A percentile compares a stretch with the other conserved stretches of the same genome.
Conservation (phyloP, 2,329 filamentous ascomycete genomes). For the Beauveria sp. region DNA sequence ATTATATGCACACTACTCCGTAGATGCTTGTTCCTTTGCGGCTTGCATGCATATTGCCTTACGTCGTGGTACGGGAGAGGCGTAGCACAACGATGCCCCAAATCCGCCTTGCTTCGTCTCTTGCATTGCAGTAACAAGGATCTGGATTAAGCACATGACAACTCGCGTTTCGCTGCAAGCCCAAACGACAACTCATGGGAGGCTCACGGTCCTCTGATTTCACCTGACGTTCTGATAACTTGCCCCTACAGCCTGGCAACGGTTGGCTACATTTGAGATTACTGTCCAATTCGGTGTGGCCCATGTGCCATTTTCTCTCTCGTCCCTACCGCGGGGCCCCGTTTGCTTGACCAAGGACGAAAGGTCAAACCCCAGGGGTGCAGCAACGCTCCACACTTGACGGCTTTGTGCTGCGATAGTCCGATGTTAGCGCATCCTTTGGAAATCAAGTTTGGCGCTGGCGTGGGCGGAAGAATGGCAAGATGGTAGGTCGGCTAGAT, state of each 20-base stretch:
- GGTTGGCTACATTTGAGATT: constrained; percentile 1
- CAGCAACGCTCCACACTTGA: not conserved
- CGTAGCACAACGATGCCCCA: not conserved
- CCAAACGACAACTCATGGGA: not conserved
- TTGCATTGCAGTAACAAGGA: not conserved
- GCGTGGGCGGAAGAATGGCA: not conserved
- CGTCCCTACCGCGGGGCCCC: too few relatives aligned
- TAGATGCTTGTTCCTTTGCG: not conserved
- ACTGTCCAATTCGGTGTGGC: not conserved
- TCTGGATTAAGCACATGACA: constrained; percentile 1
- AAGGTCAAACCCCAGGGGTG: constrained; percentile 2
- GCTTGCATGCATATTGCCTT: not conserved
- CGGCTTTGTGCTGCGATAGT: constrained; percentile 1
- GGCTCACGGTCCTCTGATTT: not conserved
- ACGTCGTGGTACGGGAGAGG: not conserved
- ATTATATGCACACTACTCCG: not conserved
- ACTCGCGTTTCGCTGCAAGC: not conserved
- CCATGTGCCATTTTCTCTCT: not conserved
- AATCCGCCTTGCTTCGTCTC: not conserved
- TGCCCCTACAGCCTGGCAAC: not conserved
- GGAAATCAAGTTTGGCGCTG: not conserved
- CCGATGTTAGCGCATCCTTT: constrained; percentile 3
- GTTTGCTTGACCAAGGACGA: not conserved
- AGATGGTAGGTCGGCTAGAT: not conserved
- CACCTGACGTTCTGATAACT: too few relatives aligned